These are phyloP conservation scores for Nicotiana otophora DNA, from an alignment of 257 asterid genomes.

Conservation along the genomic window DNA sequence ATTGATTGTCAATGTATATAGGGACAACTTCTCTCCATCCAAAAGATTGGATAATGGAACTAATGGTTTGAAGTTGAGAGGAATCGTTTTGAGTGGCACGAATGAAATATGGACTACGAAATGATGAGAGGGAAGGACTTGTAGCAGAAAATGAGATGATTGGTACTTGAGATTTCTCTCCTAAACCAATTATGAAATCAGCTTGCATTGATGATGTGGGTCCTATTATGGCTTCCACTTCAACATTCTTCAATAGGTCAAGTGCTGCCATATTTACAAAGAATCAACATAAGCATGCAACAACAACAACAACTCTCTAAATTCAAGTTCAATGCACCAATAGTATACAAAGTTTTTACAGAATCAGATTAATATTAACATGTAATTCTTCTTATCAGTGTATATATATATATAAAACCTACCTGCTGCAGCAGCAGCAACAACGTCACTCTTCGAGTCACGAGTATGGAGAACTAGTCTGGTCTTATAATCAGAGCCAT, in stretches of 20 bases:
- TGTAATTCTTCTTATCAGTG: neutral
- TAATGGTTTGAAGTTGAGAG: conserved; percentile 36
- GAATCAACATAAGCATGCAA: neutral
- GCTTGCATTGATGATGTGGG: conserved; percentile 48
- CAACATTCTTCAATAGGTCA: conserved; percentile 43
- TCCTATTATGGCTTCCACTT: conserved; percentile 62
- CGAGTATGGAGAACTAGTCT: conserved; percentile 25
- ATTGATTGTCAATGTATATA: conserved; percentile 37
- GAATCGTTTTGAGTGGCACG: conserved; percentile 41
- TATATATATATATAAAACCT: neutral
- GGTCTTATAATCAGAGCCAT: conserved; percentile 21
- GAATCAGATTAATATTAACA: rapidly evolving
- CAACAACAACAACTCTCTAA: too few species aligned
- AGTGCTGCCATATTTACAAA: conserved; percentile 35
- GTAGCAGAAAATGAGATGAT: conserved; percentile 55
- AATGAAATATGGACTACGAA: conserved; percentile 34
- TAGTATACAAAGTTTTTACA: too few species aligned
- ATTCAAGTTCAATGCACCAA: neutral
- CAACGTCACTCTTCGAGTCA: conserved; percentile 32
- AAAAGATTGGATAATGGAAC: conserved; percentile 34
- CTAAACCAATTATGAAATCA: conserved; percentile 39
- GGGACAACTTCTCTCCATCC: conserved; percentile 53
- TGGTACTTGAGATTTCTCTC: conserved; percentile 48
- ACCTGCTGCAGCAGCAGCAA: conserved; percentile 56
- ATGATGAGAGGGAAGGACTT: conserved; percentile 38